Evolutionary conservation across 495 filamentous ascomycete species (phyloP).

Genomic region (Xylaria curta): DNA sequence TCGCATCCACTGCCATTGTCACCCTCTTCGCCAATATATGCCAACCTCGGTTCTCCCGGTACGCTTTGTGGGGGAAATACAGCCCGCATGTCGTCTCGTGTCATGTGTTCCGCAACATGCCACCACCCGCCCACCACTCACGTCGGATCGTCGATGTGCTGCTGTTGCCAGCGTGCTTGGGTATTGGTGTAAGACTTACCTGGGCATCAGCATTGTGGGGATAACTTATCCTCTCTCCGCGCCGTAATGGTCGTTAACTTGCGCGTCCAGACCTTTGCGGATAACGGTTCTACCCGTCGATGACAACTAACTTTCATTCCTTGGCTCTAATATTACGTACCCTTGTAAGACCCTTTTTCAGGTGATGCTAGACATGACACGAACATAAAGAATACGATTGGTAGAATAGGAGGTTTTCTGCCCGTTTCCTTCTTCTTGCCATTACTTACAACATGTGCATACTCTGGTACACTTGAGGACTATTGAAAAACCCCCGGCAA

Average conservation of each 20-base stretch:
- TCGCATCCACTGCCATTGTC: slow-evolving; percentile 10
- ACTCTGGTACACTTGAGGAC: not conserved
- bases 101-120: slow-evolving; percentile 25
- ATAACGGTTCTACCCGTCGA: slow-evolving; percentile 15
- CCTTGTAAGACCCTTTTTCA: slow-evolving; percentile 6
- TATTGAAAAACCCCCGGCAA: not conserved
- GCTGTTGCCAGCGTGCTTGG: not conserved
- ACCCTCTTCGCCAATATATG: slow-evolving; percentile 8
- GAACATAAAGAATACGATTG: slow-evolving; percentile 1
- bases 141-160: slow-evolving; percentile 6
- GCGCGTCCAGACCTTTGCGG: slow-evolving; percentile 14
- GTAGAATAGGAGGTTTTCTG: not conserved
- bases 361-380: slow-evolving; percentile 9
- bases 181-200: slow-evolving; percentile 7
- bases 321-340: slow-evolving; percentile 7
- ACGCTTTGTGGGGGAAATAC: not conserved
- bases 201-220: slow-evolving; percentile 15
- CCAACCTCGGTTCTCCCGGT: not conserved
- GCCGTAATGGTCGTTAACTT: not conserved
- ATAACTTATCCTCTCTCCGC: not conserved
- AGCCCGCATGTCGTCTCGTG: slow-evolving; percentile 14
- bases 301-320: slow-evolving; percentile 5
- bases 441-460: not conserved
- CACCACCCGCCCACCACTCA: not conserved
- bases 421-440: not conserved